phyloP scores from a whole-genome alignment of 1,284 basidiomycete genomes.

The Amylostereum chailletii region DNA sequence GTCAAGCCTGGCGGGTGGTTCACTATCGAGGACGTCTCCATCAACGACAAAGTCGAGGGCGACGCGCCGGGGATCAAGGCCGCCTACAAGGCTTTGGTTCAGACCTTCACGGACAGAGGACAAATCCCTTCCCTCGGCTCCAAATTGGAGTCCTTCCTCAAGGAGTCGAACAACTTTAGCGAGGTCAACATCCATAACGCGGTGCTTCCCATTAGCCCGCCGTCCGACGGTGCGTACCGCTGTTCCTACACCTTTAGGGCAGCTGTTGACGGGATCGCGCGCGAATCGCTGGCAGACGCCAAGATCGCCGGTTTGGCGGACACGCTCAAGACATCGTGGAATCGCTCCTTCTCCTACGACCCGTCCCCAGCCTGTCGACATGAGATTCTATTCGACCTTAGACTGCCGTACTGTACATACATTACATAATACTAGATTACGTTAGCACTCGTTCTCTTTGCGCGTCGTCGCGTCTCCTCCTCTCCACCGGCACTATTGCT shows the following conservation, averaged over 20 bases:
- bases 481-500: too few species aligned
- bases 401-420: too few species aligned
- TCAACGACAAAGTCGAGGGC: background rate
- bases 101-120: conserved; percentile 3
- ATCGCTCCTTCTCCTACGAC: background rate
- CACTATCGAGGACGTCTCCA: conserved; percentile 14
- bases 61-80: background rate
- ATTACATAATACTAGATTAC: too few species aligned
- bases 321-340: background rate
- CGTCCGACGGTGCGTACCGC: background rate
- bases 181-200: conserved; percentile 6
- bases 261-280: background rate
- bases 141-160: conserved; percentile 1
- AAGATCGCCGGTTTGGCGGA: background rate
- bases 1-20: conserved; percentile 17
- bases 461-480: too few species aligned
- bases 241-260: background rate
- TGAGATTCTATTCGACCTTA: too few species aligned
- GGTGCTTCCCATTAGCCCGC: background rate
- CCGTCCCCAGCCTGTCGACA: too few species aligned
- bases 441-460: too few species aligned
- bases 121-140: background rate
- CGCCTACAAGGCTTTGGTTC: background rate
- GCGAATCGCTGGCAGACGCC: background rate
- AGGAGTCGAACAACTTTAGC: background rate